phyloP scores from a whole-genome alignment of 208 protist genomes.

The Crithidia fasciculata region DNA sequence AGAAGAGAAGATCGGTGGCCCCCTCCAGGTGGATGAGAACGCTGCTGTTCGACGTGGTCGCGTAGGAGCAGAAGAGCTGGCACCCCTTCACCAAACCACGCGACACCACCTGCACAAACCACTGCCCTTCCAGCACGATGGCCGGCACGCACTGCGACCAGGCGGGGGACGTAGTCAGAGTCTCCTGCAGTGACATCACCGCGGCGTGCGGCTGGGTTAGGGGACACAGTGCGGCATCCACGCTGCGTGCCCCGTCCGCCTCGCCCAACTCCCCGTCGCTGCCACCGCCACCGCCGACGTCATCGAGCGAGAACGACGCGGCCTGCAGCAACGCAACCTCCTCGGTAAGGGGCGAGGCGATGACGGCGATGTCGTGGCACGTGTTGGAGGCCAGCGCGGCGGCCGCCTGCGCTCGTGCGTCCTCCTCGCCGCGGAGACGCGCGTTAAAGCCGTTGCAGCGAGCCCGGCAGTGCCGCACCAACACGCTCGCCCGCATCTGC shows the following conservation, averaged over 20 bases:
- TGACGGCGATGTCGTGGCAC: slow-evolving; percentile 38
- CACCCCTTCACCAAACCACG: slow-evolving; percentile 47
- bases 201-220: slow-evolving; percentile 32
- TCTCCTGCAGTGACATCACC: slow-evolving; percentile 12
- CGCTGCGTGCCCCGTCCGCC: slow-evolving; percentile 5
- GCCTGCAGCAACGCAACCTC: slow-evolving; percentile 47
- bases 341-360: slow-evolving; percentile 59
- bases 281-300: slow-evolving; percentile 4
- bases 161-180: neutral
- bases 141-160: slow-evolving; percentile 33
- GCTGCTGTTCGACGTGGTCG: slow-evolving; percentile 46
- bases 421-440: slow-evolving; percentile 38
- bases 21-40: slow-evolving; percentile 66
- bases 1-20: slow-evolving; percentile 59
- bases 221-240: slow-evolving; percentile 46
- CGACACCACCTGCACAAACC: slow-evolving; percentile 62
- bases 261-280: neutral
- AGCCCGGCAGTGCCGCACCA: slow-evolving; percentile 69
- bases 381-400: slow-evolving; percentile 36
- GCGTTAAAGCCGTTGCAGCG: slow-evolving; percentile 46
- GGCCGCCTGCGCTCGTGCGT: slow-evolving; percentile 32
- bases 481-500: slow-evolving; percentile 82
- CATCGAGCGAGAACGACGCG: slow-evolving; percentile 34
- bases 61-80: slow-evolving; percentile 43
- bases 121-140: slow-evolving; percentile 62